phyloP scores from a whole-genome alignment of 2,329 filamentous ascomycete genomes.

The Fusarium tuaranense region DNA sequence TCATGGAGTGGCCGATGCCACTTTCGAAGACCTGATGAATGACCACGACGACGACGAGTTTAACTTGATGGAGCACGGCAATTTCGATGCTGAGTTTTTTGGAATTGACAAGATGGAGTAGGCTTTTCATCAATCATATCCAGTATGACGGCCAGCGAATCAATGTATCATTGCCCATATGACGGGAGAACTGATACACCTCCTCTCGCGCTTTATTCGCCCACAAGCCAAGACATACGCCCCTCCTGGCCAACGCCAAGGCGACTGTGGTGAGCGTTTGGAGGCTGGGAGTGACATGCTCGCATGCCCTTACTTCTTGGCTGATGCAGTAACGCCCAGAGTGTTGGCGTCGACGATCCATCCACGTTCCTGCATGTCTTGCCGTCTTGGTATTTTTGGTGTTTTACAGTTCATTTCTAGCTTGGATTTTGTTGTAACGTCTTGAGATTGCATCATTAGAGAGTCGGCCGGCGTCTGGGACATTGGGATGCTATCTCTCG shows the following conservation, averaged over 20 bases:
- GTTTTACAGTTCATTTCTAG: not conserved
- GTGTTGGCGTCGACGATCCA: not conserved
- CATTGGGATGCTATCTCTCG: not conserved
- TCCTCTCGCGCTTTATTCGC: not conserved
- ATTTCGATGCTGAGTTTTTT: conserved; percentile 63
- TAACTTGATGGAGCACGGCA: conserved; percentile 56
- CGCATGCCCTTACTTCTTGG: conserved; percentile 1
- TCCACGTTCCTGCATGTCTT: conserved; percentile 2
- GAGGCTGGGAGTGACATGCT: not conserved
- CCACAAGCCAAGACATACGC: not conserved
- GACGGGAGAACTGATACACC: not conserved
- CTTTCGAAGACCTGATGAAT: conserved; percentile 64
- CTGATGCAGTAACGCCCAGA: not conserved
- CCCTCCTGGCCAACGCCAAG: conserved; percentile 4
- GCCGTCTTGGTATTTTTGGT: conserved; percentile 2
- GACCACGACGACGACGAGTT: conserved; percentile 51
- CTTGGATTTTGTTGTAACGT: conserved; percentile 2
- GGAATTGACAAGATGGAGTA: conserved; percentile 48
- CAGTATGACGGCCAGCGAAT: not conserved
- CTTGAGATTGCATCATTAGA: conserved; percentile 9
- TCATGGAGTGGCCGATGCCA: conserved; percentile 50
- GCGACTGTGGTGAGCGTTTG: not conserved
- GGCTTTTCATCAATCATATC: not conserved
- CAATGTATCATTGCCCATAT: not conserved
- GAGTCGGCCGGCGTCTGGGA: conserved; percentile 14